Evolutionary conservation across 2,329 filamentous ascomycete genomes (phyloP).

Genomic region (Aspergillus sp.): DNA sequence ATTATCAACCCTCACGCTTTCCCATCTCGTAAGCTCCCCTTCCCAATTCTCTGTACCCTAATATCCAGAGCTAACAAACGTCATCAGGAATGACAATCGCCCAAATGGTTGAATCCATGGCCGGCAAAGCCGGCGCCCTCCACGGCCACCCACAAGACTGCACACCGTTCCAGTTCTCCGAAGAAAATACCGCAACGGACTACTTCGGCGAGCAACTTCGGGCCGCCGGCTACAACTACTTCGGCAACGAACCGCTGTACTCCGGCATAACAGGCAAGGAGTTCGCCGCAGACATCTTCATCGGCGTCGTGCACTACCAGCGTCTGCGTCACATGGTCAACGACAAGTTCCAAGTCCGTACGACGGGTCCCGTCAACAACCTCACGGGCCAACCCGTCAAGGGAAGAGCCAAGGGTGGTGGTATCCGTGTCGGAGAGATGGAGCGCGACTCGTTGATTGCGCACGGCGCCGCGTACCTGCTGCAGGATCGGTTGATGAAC

Average conservation of each 20-base stretch:
- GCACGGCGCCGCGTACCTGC: constrained; percentile 90
- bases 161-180: constrained; percentile 93
- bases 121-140: constrained; percentile 90
- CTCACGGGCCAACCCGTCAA: constrained; percentile 97
- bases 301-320: constrained; percentile 98
- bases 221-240: constrained; percentile 96
- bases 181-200: constrained; percentile 87
- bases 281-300: constrained; percentile 91
- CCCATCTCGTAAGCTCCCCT: constrained; percentile 70
- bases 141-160: constrained; percentile 96
- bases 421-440: constrained; percentile 99
- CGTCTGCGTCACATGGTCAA: constrained; percentile 99
- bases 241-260: constrained; percentile 99
- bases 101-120: constrained; percentile 97
- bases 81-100: constrained; percentile 83
- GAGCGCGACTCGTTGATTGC: constrained; percentile 93
- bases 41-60: not conserved
- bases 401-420: constrained; percentile 91
- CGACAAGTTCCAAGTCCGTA: constrained; percentile 98
- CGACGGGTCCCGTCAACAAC: constrained; percentile 87
- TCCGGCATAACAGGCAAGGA: constrained; percentile 95
- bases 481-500: constrained; percentile 95
- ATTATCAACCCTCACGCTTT: constrained; percentile 99
- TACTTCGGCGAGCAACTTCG: constrained; percentile 95
- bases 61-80: constrained; percentile 11